Evolutionary conservation across 495 filamentous ascomycete species (phyloP).

Genomic region (Penicillium alfredii): DNA sequence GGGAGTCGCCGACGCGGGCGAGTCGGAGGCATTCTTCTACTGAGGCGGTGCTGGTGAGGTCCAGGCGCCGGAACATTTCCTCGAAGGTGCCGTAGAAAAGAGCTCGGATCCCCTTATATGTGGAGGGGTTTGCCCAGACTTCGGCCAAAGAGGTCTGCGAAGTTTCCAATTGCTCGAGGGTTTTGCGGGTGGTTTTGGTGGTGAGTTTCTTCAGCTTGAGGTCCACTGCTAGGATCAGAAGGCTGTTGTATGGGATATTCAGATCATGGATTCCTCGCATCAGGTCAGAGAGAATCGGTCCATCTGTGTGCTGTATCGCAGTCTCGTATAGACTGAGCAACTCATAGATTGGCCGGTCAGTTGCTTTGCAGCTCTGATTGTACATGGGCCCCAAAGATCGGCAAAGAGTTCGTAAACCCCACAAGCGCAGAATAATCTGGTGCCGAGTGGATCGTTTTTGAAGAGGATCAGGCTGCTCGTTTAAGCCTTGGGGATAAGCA

Average conservation of each 20-base stretch:
- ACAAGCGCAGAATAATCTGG: slow-evolving; percentile 33
- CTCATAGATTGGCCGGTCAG: slow-evolving; percentile 21
- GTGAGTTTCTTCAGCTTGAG: slow-evolving; percentile 20
- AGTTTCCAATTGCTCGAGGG: slow-evolving; percentile 29
- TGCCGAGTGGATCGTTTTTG: slow-evolving; percentile 13
- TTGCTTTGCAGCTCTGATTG: slow-evolving; percentile 9
- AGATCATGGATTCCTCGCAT: slow-evolving; percentile 28
- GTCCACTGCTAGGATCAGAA: slow-evolving; percentile 26
- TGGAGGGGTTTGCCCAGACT: slow-evolving; percentile 23
- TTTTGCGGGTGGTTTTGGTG: slow-evolving; percentile 19
- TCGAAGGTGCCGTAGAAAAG: slow-evolving; percentile 28
- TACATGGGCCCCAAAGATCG: slow-evolving; percentile 20
- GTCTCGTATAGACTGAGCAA: slow-evolving; percentile 31
- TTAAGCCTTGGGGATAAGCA: slow-evolving; percentile 1
- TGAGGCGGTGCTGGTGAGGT: slow-evolving; percentile 30
- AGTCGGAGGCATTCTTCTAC: slow-evolving; percentile 24
- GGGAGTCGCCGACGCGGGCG: slow-evolving; percentile 30
- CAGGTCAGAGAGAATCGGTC: slow-evolving; percentile 26
- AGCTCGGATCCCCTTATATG: slow-evolving; percentile 20
- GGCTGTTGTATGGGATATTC: slow-evolving; percentile 28
- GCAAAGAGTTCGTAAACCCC: slow-evolving; percentile 31
- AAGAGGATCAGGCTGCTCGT: not conserved
- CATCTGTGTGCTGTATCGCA: slow-evolving; percentile 1
- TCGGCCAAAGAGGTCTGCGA: slow-evolving; percentile 23
- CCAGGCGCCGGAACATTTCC: slow-evolving; percentile 27